Percentiles rank a stretch among this genome's conserved stretches.
Conservation (phyloP, 768 basidiomycete species). For the Phaeolepiota aurea region DNA sequence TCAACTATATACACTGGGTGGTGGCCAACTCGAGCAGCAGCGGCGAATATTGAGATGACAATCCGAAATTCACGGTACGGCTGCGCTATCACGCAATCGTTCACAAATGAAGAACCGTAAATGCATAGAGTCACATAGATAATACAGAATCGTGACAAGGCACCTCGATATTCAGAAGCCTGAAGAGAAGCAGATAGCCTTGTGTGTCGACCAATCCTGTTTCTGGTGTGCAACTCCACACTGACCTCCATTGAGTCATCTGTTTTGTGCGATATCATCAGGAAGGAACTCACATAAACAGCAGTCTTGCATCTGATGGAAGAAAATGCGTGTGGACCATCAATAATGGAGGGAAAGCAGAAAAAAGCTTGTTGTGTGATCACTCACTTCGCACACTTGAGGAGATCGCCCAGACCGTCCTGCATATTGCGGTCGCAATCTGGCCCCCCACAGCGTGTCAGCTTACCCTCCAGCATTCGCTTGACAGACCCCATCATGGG, state of each 20-base stretch:
- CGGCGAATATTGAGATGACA: too few species aligned
- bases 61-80: too few species aligned
- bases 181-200: conserved; percentile 21
- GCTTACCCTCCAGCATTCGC: conserved; percentile 16
- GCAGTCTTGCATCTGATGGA: conserved; percentile 28
- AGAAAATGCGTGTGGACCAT: background rate
- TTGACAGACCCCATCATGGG: conserved; percentile 19
- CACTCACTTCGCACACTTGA: conserved; percentile 30
- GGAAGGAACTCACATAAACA: conserved; percentile 26
- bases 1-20: too few species aligned
- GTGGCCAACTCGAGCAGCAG: too few species aligned
- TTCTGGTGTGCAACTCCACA: conserved; percentile 27
- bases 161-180: too few species aligned
- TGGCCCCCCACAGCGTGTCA: conserved; percentile 22
- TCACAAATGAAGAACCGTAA: too few species aligned
- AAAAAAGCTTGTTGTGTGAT: too few species aligned
- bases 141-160: too few species aligned
- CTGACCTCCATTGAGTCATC: conserved; percentile 9
- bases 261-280: background rate
- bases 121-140: too few species aligned
- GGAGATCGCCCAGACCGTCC: conserved; percentile 17
- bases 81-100: too few species aligned
- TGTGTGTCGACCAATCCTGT: conserved; percentile 26
- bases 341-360: conserved; percentile 7
- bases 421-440: conserved; percentile 15